These are phyloP conservation scores for Zymoseptoria crescenta DNA, from an alignment of 2,329 filamentous ascomycete genomes.

Conservation along the genomic window DNA sequence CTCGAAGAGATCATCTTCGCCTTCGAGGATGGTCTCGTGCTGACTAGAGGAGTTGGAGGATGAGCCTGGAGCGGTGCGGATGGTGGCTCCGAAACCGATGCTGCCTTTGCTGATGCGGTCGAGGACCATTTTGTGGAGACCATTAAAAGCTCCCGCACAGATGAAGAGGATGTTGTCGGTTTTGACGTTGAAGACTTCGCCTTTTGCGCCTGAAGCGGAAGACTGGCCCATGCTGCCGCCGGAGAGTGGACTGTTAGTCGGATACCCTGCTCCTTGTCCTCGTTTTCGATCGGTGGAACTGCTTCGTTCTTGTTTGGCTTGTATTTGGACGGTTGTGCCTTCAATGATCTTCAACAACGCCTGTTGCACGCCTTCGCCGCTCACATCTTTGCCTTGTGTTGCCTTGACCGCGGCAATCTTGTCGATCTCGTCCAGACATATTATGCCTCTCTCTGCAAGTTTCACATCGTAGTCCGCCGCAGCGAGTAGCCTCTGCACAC, in stretches of 20 bases:
- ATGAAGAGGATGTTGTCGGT: conserved; percentile 97
- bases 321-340: conserved; percentile 85
- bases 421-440: conserved; percentile 94
- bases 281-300: conserved; percentile 21
- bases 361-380: conserved; percentile 94
- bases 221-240: conserved; percentile 27
- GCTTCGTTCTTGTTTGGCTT: conserved; percentile 68
- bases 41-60: conserved; percentile 31
- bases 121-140: conserved; percentile 77
- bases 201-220: conserved; percentile 34
- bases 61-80: conserved; percentile 45
- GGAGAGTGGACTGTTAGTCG: conserved; percentile 32
- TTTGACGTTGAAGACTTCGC: conserved; percentile 64
- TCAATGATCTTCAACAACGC: conserved; percentile 93
- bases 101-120: conserved; percentile 78
- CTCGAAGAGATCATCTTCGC: conserved; percentile 49
- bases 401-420: conserved; percentile 89
- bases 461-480: conserved; percentile 84
- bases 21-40: conserved; percentile 50
- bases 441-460: conserved; percentile 81
- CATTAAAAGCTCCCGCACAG: conserved; percentile 90
- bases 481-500: conserved; percentile 81
- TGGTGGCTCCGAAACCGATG: conserved; percentile 83
- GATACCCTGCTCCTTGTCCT: conserved; percentile 19
- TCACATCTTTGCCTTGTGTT: conserved; percentile 83